Evolutionary conservation across 2,329 filamentous ascomycete genomes (phyloP), one percentile per base, ranked within the genome.

Genomic region (Knoxdaviesia capensis): DNA sequence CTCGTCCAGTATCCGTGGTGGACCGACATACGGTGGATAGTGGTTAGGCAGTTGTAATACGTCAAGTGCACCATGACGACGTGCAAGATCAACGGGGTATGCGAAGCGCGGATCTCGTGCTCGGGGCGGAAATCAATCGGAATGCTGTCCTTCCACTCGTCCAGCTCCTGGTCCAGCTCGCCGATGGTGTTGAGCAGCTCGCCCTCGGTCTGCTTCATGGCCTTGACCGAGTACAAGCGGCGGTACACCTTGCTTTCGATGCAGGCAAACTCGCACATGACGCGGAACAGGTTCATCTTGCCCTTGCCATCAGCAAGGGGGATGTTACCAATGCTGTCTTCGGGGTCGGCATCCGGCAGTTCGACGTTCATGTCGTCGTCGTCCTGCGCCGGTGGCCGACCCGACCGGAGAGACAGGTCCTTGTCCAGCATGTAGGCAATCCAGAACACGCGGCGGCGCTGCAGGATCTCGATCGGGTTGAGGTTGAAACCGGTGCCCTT

Each of bases 1-100:
- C 84, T 94, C 1, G 88, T 96, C 90, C 90, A 98, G 61, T 94
- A 94, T 9, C 90, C 90, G 55, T 94, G 87, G 52, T 96, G 90
- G 31, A 96, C 82, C 36, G 85, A 93, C 90, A 96, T 98, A 41
- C 90, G 83, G 57, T 98, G 90, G 48, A 98, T 94, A 0, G 90
- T 98, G 1, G 88, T 94, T 41, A 98, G 63, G 52, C 87, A 94
- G 57, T 98, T 98, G 64, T 96, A 96, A 59, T 98, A 98, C 1
- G 85, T 80, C 53, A 98, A 92, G 57, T 98, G 90, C 44, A 98
- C 64, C 56, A 94, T 84, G 46, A 94, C 87, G 41, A 98, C 76
- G 49, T 96, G 88, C 20, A 98, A 66, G 20, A 96, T 87, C n/a
- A 96, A 68, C 1, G 88, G 87, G 1, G 86, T 92, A 56, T 94